Evolutionary conservation across 2,329 filamentous ascomycete species (phyloP), one percentile per base, ranked within the genome.

Genomic region (Tetracladium maxilliforme): DNA sequence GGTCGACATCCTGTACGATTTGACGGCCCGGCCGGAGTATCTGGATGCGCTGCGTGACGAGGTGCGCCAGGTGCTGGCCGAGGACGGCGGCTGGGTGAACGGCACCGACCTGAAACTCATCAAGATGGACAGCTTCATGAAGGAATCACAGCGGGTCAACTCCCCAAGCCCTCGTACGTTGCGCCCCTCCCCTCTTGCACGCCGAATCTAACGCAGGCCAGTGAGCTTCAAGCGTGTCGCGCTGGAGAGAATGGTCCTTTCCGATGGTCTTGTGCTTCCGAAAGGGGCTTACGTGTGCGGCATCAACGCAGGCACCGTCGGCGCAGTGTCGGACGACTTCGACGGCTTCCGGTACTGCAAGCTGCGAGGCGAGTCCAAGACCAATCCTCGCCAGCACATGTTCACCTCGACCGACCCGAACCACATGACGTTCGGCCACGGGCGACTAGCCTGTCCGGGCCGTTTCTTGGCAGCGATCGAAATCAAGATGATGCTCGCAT

Each of bases 141-240:
- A 42, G 14, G 50, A 54, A 28, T 44, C 39, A 6, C 34, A 49
- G 14, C 41, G 50, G 1, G 23, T 48, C 20, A 43, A 40, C 16
- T 34, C 32, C 2, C 39, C 51, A 25, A 35, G 41, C 20, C 36
- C 34, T 6, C 29, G 36, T 14, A 33, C 18, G 36, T 34, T 6
- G 18, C 30, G 4, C 31, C 36, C 23, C 16, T 38, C 5, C 28
- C 32, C 9, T 23, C 19, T n/a, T 34, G 36, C 10, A 30, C 33
- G 3, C 14, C 29, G 10, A 23, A 35, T 8, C 30, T 25, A 7
- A 32, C 31, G 6, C 15, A 25, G 2, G 27, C 25, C 5, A 33
- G 28, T 19, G 25, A 31, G 1, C 33, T 37, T 16, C 35, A 36
- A 37, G 8, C 36, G 38, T 10, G 23, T 20, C 35, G 34, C 20